A percentile compares a stretch with the other conserved stretches of the same genome.
phyloP scores from a whole-genome alignment of 2,329 filamentous ascomycete genomes.

The Colletotrichum euphorbiae region DNA sequence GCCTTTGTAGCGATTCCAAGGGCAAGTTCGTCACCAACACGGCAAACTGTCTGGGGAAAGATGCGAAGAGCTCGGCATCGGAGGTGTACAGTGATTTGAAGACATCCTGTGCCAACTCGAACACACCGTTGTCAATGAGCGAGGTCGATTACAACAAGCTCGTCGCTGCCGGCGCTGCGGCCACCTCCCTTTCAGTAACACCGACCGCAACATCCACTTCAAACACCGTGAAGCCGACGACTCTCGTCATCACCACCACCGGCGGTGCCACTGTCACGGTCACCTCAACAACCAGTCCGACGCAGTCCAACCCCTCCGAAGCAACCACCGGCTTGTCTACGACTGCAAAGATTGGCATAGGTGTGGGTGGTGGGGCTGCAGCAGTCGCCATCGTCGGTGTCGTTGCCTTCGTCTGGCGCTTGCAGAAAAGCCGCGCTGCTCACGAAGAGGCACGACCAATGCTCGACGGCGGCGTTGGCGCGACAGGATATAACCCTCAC shows the following conservation, averaged over 20 bases:
- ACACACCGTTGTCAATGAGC: slow-evolving; percentile 56
- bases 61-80: slow-evolving; percentile 51
- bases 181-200: slow-evolving; percentile 36
- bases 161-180: slow-evolving; percentile 36
- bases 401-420: slow-evolving; percentile 29
- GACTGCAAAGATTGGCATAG: slow-evolving; percentile 54
- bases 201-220: slow-evolving; percentile 41
- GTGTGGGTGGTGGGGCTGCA: slow-evolving; percentile 51
- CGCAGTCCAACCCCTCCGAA: not conserved
- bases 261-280: slow-evolving; percentile 34
- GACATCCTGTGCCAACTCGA: slow-evolving; percentile 56
- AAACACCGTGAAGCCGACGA: slow-evolving; percentile 37
- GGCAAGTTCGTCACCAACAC: slow-evolving; percentile 61
- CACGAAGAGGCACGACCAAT: slow-evolving; percentile 39
- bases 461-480: slow-evolving; percentile 32
- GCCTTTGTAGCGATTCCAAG: slow-evolving; percentile 60
- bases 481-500: slow-evolving; percentile 19
- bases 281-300: slow-evolving; percentile 8
- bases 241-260: slow-evolving; percentile 25
- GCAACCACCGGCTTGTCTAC: slow-evolving; percentile 46
- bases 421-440: slow-evolving; percentile 29
- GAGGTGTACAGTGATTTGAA: slow-evolving; percentile 58
- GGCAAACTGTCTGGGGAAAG: slow-evolving; percentile 58
- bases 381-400: slow-evolving; percentile 39
- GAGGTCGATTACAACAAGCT: slow-evolving; percentile 54